Conservation (phyloP, 352 stramenopile genomes). For the Halophytophthora batemanensis region DNA sequence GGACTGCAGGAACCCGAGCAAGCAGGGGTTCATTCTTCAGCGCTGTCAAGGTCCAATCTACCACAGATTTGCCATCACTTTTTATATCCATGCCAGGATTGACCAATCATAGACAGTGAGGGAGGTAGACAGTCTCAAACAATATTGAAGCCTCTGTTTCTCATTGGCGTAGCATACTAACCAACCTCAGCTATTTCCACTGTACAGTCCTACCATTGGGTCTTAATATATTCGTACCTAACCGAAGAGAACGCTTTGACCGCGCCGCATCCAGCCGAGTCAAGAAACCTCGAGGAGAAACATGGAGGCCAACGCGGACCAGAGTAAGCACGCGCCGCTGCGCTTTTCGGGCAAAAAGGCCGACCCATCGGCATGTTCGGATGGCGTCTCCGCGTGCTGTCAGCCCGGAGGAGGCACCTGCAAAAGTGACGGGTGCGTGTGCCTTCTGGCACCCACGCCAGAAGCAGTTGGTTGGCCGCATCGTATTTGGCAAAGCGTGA, state of each 20-base stretch:
- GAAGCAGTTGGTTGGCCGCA: too few relatives aligned
- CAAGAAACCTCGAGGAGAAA: too few relatives aligned
- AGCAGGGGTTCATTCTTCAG: too few relatives aligned
- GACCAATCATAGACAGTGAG: too few relatives aligned
- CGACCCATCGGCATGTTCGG: not conserved
- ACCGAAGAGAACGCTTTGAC: not conserved
- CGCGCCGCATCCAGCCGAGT: not conserved
- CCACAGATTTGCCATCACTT: too few relatives aligned
- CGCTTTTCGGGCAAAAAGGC: conserved; percentile 62
- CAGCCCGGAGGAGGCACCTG: conserved; percentile 1
- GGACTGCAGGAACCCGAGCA: too few relatives aligned
- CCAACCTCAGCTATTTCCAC: not conserved
- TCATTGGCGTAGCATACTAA: too few relatives aligned
- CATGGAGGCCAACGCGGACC: conserved; percentile 6
- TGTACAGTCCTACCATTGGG: not conserved
- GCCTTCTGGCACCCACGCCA: not conserved
- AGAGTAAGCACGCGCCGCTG: conserved; percentile 21
- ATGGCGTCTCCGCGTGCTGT: conserved; percentile 10
- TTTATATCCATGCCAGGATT: too few relatives aligned
- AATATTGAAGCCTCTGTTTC: too few relatives aligned
- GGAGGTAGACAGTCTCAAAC: too few relatives aligned
- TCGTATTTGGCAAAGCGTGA: not conserved
- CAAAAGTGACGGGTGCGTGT: not conserved
- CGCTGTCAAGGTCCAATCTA: too few relatives aligned
- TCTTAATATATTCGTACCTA: not conserved